phyloP scores from a whole-genome alignment of 2,329 filamentous ascomycete genomes.

The Microcyclosporella mali region DNA sequence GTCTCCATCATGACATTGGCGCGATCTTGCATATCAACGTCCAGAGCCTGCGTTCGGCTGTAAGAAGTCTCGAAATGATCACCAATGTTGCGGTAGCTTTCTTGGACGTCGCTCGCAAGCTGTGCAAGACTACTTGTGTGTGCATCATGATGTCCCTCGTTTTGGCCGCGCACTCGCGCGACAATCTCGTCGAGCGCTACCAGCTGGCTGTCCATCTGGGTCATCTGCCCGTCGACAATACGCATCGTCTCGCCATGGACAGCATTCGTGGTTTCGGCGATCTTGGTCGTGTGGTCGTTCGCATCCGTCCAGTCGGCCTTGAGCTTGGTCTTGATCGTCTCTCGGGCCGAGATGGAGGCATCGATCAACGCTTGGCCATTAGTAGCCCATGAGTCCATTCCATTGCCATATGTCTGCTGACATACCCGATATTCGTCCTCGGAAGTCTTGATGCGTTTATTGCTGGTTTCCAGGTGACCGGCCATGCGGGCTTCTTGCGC shows the following conservation, averaged over 20 bases:
- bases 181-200: slow-evolving; percentile 86
- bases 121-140: slow-evolving; percentile 61
- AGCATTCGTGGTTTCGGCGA: slow-evolving; percentile 75
- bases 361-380: slow-evolving; percentile 64
- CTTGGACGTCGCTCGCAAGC: slow-evolving; percentile 62
- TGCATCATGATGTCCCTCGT: slow-evolving; percentile 66
- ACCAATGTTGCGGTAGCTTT: slow-evolving; percentile 66
- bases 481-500: slow-evolving; percentile 66
- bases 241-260: slow-evolving; percentile 86
- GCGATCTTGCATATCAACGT: slow-evolving; percentile 59
- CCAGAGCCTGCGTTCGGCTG: slow-evolving; percentile 62
- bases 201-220: slow-evolving; percentile 83
- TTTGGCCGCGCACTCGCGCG: slow-evolving; percentile 70
- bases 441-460: slow-evolving; percentile 41
- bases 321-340: slow-evolving; percentile 72
- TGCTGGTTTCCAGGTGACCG: slow-evolving; percentile 59
- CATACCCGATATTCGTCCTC: slow-evolving; percentile 51
- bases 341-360: slow-evolving; percentile 65
- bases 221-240: slow-evolving; percentile 83
- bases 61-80: slow-evolving; percentile 64
- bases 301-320: slow-evolving; percentile 80
- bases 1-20: slow-evolving; percentile 53
- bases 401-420: slow-evolving; percentile 59
- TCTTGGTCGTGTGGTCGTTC: slow-evolving; percentile 72
- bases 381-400: slow-evolving; percentile 68